Base-by-base conservation (phyloP, 1,139 yeast genomes). In the Torulaspora pretoriensis region DNA sequence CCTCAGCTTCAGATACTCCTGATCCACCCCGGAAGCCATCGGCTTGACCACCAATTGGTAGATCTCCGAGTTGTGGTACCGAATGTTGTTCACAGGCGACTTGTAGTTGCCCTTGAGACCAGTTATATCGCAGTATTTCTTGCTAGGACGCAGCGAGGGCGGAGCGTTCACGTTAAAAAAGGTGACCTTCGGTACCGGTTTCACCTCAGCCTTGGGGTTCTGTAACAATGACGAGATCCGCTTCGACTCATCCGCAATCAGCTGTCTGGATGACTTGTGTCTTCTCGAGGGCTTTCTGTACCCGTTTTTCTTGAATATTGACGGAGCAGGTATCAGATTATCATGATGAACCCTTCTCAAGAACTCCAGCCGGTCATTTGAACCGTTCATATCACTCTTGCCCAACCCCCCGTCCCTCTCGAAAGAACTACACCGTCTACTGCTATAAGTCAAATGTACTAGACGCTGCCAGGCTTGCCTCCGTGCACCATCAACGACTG, bases 41-140 rank as follows among this genome's bases (percentile, higher is more conserved):
- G 80, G 78, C 62, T 81, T 81, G 48, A 85, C 78, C 22, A 88
- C 85, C 48, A 82, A 76, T 46, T 82, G 85, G 65, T 80, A 92
- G 27, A 94, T 81, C 65, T 92, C 98, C 40, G 80, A 81, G 60
- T 92, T 83, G 67, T 86, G 81, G 65, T 80, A 92, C 46, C 96
- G 70, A 48, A 92, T 70, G 34, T 87, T 84, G 59, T 81, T 86
- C 10, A 83, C 72, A 0, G 95, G 95, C 35, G 84, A 76, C 60
- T 77, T 82, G 70, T 92, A 92, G 38, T 68, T 74, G 0, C 90
- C 94, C 43, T 80, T 83, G 22, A 92, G 71, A 0, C 98, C 98
- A 0, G 98, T 92, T 42, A 92, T 81, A 64, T 92, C 98, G 68
- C 98, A 92, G 68, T 89, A 92, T 57, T 81, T 83, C 67, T 84